These are phyloP conservation scores for Ceratobasidium sp. DNA, from an alignment of 1,284 basidiomycete species.

Conservation along the genomic window DNA sequence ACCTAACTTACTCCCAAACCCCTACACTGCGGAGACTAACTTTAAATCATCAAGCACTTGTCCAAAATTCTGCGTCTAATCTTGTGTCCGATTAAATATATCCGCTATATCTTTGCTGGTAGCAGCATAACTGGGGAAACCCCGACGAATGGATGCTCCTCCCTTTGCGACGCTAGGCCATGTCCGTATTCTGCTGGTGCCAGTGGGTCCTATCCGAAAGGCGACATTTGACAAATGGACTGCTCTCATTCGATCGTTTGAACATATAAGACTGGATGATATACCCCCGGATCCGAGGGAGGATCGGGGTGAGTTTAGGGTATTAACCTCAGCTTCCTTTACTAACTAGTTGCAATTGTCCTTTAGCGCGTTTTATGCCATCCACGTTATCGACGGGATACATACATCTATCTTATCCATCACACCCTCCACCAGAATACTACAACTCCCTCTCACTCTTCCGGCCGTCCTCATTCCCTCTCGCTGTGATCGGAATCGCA, in stretches of 20 bases:
- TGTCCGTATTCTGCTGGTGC: constrained; percentile 78
- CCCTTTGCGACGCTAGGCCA: constrained; percentile 82
- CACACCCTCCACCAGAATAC: constrained; percentile 71
- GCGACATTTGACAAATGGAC: constrained; percentile 74
- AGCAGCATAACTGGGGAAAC: background rate
- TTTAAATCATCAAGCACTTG: no score
- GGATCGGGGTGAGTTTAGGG: constrained; percentile 67
- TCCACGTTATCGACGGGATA: constrained; percentile 77
- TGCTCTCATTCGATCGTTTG: constrained; percentile 73
- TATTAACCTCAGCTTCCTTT: background rate
- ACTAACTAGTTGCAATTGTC: constrained; percentile 13
- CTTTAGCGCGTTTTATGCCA: constrained; percentile 80
- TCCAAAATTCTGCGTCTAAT: no score
- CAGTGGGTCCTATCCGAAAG: constrained; percentile 75
- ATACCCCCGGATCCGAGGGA: constrained; percentile 81
- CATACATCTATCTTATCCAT: constrained; percentile 76
- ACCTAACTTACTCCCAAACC: constrained; percentile 3
- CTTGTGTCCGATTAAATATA: no score
- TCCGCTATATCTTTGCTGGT: no score
- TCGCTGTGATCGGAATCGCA: constrained; percentile 82
- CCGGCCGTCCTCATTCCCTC: constrained; percentile 78
- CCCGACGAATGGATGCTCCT: constrained; percentile 68
- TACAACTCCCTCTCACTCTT: constrained; percentile 71
- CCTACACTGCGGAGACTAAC: background rate
- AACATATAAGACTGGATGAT: constrained; percentile 77